Conservation (phyloP, 2,329 filamentous ascomycete genomes). For the Pseudocercospora cruenta region DNA sequence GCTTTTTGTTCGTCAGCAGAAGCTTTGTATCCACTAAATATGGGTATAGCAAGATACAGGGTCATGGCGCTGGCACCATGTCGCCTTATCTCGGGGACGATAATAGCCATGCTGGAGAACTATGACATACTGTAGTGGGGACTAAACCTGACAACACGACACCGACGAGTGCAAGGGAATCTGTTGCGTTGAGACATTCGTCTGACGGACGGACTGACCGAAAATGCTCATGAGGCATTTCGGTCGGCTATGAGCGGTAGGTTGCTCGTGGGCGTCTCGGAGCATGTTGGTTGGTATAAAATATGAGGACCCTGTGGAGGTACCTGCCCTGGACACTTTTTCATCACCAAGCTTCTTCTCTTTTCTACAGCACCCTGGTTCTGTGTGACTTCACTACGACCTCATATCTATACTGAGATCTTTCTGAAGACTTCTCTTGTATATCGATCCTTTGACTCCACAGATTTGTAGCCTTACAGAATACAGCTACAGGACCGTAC, state of each 20-base stretch:
- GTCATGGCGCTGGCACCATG: slow-evolving; percentile 3
- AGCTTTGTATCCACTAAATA: neutral
- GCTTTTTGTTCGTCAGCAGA: neutral
- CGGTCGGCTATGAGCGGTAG: slow-evolving; percentile 1
- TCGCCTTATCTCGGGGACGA: slow-evolving; percentile 25
- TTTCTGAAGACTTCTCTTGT: neutral
- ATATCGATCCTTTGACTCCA: neutral
- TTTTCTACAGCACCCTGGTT: neutral
- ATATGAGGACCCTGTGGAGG: slow-evolving; percentile 11
- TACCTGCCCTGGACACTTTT: neutral
- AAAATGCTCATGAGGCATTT: neutral
- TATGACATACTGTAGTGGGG: slow-evolving; percentile 30
- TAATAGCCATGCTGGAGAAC: slow-evolving; percentile 23
- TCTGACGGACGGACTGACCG: neutral
- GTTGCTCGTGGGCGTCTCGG: slow-evolving; percentile 4
- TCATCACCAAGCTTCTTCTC: neutral
- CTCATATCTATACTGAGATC: neutral
- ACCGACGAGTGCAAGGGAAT: slow-evolving; percentile 8
- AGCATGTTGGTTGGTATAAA: slow-evolving; percentile 4
- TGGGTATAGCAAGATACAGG: neutral
- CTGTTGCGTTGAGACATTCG: slow-evolving; percentile 14
- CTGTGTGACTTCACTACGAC: neutral
- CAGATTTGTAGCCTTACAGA: neutral
- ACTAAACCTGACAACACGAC: slow-evolving; percentile 13
- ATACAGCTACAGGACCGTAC: neutral